These are phyloP conservation scores for Avena sativa DNA, from an alignment of 176 grass and related monocot species.

Conservation along the genomic window DNA sequence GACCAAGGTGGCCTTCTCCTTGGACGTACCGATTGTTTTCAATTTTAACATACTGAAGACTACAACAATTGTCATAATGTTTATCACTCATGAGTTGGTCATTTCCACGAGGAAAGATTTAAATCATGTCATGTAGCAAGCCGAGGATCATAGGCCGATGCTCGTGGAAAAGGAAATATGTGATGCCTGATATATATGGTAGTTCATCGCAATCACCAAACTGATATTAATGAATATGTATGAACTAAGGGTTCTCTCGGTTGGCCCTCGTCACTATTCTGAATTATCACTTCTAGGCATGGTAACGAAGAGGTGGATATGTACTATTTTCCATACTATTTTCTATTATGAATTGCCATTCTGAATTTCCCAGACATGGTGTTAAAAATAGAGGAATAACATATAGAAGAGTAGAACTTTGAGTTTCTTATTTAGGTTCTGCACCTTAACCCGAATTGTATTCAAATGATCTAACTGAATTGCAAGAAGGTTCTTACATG, in stretches of 20 bases:
- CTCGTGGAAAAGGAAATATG: neutral
- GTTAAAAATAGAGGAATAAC: too few relatives aligned
- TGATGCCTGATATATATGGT: neutral
- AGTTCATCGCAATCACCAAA: too few relatives aligned
- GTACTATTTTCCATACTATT: neutral
- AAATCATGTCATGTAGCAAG: neutral
- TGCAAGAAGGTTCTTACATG: too few relatives aligned
- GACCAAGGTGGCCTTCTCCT: neutral
- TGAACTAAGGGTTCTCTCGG: neutral
- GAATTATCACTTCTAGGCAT: neutral
- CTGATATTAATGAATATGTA: neutral
- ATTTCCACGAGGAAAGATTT: neutral
- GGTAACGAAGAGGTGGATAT: conserved; percentile 8
- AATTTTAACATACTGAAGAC: neutral
- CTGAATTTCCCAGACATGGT: too few relatives aligned
- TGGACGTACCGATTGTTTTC: neutral
- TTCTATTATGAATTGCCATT: too few relatives aligned
- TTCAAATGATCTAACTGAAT: too few relatives aligned
- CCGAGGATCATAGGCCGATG: neutral
- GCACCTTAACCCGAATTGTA: too few relatives aligned
- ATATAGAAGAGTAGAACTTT: too few relatives aligned
- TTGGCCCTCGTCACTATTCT: neutral
- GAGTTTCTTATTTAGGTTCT: too few relatives aligned
- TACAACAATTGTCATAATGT: neutral
- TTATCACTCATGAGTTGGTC: neutral